phyloP scores from a whole-genome alignment of 176 grass and related monocot species.

The Raddia guianensis region DNA sequence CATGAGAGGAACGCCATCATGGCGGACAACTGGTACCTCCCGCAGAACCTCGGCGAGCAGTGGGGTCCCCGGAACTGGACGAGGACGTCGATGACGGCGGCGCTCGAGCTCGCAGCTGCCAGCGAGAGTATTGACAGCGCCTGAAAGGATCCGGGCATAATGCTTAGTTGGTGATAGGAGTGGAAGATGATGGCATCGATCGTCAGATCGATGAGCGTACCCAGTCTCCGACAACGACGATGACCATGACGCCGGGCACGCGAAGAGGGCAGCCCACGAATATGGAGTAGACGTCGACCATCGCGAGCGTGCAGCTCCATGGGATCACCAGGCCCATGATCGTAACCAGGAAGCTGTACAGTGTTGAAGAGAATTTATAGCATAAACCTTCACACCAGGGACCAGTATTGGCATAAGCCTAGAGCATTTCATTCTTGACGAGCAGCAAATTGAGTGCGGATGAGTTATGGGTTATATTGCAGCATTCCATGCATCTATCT shows the following conservation, averaged over 20 bases:
- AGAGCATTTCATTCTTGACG: not conserved
- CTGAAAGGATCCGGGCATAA: constrained; percentile 35
- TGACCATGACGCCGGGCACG: constrained; percentile 63
- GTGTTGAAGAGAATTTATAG: constrained; percentile 9
- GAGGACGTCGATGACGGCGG: constrained; percentile 72
- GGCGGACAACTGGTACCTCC: constrained; percentile 71
- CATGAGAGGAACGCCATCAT: constrained; percentile 91
- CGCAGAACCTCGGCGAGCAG: constrained; percentile 66
- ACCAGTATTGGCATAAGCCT: not conserved
- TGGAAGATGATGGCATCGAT: not conserved
- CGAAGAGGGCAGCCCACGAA: constrained; percentile 58
- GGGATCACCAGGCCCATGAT: constrained; percentile 89
- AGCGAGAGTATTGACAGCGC: constrained; percentile 72
- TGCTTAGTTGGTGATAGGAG: not conserved
- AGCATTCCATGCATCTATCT: no score
- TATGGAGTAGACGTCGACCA: constrained; percentile 81
- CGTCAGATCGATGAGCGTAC: constrained; percentile 33
- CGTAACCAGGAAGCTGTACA: constrained; percentile 78
- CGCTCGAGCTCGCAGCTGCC: constrained; percentile 71
- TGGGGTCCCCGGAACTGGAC: constrained; percentile 50
- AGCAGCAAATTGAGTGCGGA: not conserved
- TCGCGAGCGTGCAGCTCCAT: constrained; percentile 85
- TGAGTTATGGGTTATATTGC: not conserved
- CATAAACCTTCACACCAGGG: not conserved
- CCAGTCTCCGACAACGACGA: constrained; percentile 71